Percentiles rank a stretch among this genome's conserved stretches.
Conservation (phyloP, 2,329 filamentous ascomycete species). For the Cladorrhinum sp. region DNA sequence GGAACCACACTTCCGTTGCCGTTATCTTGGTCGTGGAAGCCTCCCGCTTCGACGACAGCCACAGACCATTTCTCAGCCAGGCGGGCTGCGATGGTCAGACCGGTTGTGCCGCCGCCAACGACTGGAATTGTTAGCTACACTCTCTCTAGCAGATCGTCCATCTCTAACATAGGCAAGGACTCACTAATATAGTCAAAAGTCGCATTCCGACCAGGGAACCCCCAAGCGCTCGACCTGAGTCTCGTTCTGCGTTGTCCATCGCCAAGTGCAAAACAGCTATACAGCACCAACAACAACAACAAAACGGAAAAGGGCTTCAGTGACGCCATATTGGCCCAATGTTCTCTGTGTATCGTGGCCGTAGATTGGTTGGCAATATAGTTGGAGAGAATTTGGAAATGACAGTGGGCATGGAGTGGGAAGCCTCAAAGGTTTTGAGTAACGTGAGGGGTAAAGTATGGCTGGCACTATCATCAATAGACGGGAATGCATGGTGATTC, state of each 20-base stretch:
- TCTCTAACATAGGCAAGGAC: background rate
- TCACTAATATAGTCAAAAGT: constrained; percentile 17
- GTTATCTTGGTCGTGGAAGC: constrained; percentile 32
- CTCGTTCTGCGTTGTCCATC: background rate
- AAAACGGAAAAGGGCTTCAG: too few species aligned
- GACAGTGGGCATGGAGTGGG: too few species aligned
- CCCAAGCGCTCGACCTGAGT: background rate
- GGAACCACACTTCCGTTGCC: constrained; percentile 16
- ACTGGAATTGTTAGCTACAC: constrained; percentile 20
- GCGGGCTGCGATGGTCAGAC: constrained; percentile 35
- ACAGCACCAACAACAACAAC: background rate
- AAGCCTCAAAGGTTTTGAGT: background rate
- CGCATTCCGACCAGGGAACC: background rate
- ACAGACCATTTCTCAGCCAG: constrained; percentile 34
- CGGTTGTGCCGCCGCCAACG: constrained; percentile 40
- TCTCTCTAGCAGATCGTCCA: too few species aligned
- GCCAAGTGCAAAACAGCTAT: background rate
- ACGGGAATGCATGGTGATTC: background rate
- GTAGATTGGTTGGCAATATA: too few species aligned
- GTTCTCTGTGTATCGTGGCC: too few species aligned
- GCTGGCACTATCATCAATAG: background rate
- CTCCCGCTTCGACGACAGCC: constrained; percentile 40
- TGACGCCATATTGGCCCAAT: too few species aligned
- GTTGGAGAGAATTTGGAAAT: too few species aligned
- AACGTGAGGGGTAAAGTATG: background rate